phyloP scores from a whole-genome alignment of 768 basidiomycete genomes.

The Lentinula boryana region DNA sequence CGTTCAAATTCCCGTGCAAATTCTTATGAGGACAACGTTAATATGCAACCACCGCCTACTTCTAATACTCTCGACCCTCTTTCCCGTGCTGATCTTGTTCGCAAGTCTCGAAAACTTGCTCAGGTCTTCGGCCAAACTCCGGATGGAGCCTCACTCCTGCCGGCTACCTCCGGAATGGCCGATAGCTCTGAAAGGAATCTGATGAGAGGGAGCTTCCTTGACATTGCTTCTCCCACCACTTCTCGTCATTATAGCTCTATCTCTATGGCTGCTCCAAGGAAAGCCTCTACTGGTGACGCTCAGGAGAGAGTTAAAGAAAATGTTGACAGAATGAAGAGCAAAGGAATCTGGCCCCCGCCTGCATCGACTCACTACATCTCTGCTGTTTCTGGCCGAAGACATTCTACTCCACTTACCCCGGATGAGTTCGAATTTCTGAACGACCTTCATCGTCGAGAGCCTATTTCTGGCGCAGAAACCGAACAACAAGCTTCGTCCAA shows the following conservation, averaged over 20 bases:
- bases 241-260: slow-evolving; percentile 4
- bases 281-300: neutral
- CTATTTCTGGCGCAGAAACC: neutral
- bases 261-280: slow-evolving; percentile 22
- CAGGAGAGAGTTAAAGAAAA: slow-evolving; percentile 6
- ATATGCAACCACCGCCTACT: slow-evolving; percentile 42
- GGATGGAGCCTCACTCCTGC: slow-evolving; percentile 14
- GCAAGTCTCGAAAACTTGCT: slow-evolving; percentile 73
- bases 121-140: slow-evolving; percentile 74
- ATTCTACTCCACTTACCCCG: slow-evolving; percentile 51
- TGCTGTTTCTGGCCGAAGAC: slow-evolving; percentile 34
- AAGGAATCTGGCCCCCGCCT: slow-evolving; percentile 28
- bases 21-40: slow-evolving; percentile 2
- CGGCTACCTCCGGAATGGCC: neutral
- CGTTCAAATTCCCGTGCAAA: neutral
- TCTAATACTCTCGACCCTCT: slow-evolving; percentile 59
- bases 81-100: slow-evolving; percentile 67
- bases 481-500: neutral
- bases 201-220: slow-evolving; percentile 9
- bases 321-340: neutral
- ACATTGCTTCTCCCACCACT: slow-evolving; percentile 9
- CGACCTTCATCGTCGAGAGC: slow-evolving; percentile 8
- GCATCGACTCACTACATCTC: slow-evolving; percentile 20
- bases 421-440: slow-evolving; percentile 35
- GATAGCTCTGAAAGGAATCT: neutral